A percentile compares a stretch with the other conserved stretches of the same genome.
Evolutionary conservation across 2,329 filamentous ascomycete species (phyloP).

Genomic region (Teratosphaeriaceae sp.): DNA sequence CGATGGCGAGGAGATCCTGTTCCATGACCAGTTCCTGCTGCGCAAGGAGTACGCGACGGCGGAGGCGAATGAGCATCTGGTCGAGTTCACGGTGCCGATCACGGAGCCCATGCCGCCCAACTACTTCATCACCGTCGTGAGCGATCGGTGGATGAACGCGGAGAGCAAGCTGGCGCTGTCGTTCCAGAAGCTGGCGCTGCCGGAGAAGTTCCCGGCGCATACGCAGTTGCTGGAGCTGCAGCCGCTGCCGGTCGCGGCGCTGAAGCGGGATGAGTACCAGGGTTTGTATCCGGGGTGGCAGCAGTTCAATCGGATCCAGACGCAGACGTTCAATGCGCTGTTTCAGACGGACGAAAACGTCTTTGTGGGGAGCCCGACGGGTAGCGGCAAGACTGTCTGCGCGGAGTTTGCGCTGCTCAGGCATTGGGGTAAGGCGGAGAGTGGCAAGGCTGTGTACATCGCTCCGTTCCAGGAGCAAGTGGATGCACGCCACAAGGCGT

Average conservation of each 20-base stretch:
- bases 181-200: constrained; percentile 89
- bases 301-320: constrained; percentile 96
- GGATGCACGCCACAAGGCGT: constrained; percentile 73
- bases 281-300: constrained; percentile 76
- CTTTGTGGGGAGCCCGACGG: constrained; percentile 84
- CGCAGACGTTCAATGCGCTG: constrained; percentile 90
- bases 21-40: constrained; percentile 88
- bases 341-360: constrained; percentile 91
- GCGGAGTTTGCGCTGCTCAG: constrained; percentile 88
- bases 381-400: constrained; percentile 94
- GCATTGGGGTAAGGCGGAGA: constrained; percentile 69
- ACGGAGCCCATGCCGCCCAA: constrained; percentile 97
- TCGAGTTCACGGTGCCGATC: constrained; percentile 95
- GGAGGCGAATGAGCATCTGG: constrained; percentile 86
- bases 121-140: constrained; percentile 93
- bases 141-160: constrained; percentile 97
- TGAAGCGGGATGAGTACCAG: constrained; percentile 80
- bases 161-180: constrained; percentile 90
- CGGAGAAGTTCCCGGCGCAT: constrained; percentile 91
- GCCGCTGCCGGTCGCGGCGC: constrained; percentile 76
- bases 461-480: constrained; percentile 92
- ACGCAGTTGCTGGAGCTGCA: constrained; percentile 90
- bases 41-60: constrained; percentile 80
- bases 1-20: constrained; percentile 91
- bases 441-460: constrained; percentile 83